phyloP scores from a whole-genome alignment of 2,329 filamentous ascomycete genomes.

The Tolypocladium sp. region DNA sequence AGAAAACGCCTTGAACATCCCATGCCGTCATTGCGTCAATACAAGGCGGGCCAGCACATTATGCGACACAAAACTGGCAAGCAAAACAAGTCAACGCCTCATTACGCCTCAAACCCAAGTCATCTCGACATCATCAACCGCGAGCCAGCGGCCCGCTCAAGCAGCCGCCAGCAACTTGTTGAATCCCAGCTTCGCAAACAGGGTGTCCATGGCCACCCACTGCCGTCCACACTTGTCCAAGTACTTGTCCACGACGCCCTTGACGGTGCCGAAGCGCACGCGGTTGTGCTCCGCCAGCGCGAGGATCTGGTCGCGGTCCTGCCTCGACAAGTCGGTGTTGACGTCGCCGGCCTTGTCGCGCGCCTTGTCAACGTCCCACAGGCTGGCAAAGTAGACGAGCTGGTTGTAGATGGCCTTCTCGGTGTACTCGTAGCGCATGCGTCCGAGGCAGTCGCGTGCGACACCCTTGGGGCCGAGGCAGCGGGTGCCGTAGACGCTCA shows the following conservation, averaged over 20 bases:
- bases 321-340: slow-evolving; percentile 36
- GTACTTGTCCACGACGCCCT: slow-evolving; percentile 71
- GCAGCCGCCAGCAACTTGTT: slow-evolving; percentile 18
- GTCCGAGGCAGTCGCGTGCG: slow-evolving; percentile 73
- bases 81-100: background rate
- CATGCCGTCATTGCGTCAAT: background rate
- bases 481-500: slow-evolving; percentile 84
- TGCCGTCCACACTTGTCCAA: slow-evolving; percentile 82
- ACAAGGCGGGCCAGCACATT: background rate
- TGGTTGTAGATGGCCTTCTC: slow-evolving; percentile 95
- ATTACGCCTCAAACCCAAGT: background rate
- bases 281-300: slow-evolving; percentile 77
- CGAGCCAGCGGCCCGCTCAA: background rate
- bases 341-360: slow-evolving; percentile 40
- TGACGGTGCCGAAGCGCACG: slow-evolving; percentile 65
- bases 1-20: background rate
- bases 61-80: background rate
- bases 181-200: slow-evolving; percentile 65
- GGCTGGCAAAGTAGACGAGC: slow-evolving; percentile 71
- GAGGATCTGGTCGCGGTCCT: slow-evolving; percentile 56
- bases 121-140: background rate
- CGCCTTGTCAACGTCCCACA: slow-evolving; percentile 88
- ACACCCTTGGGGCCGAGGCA: slow-evolving; percentile 84
- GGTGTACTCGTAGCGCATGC: slow-evolving; percentile 78
- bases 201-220: slow-evolving; percentile 87